Evolutionary conservation across 1,284 basidiomycete genomes (phyloP), one percentile per base, ranked within the genome.

Genomic region (Rhodotorula sp.): DNA sequence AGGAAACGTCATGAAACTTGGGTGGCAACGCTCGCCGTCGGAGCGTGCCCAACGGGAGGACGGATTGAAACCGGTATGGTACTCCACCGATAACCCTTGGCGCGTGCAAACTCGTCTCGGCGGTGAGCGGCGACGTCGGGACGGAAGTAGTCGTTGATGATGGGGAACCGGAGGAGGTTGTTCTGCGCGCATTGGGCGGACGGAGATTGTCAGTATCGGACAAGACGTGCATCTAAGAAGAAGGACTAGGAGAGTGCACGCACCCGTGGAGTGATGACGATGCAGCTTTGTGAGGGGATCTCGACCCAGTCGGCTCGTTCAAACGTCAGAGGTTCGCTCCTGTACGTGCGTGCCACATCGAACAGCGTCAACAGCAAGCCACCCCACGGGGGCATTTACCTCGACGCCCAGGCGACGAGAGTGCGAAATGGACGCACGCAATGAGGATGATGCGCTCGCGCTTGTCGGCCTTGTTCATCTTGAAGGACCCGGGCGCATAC

Each of bases 401-500:
- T 43, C n/a, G 1, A 21, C 34, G 31, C 1, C 7, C 5, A 4
- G 5, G 23, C 5, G 12, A 6, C 2, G n/a, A 5, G n/a, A 28
- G 14, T 15, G 23, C 8, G 26, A 14, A 0, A 14, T 18, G 47
- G 56, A 66, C 73, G 47, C 34, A 73, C 70, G 75, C 75, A 12
- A 78, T 76, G 49, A 78, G 65, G 18, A 78, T 67, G 47, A 77
- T 80, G 52, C 78, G 92, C 79, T 95, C 93, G 70, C 95, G 85
- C 82, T 97, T 97, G 82, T 98, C 95, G 52, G 89, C 88, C 81
- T 98, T 99, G 28, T 90, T 90, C 94, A 97, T 97, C 78, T 89
- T 95, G 95, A 80, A 95, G 26, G 92, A 91, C 12, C 91, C 90
- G 19, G 82, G 87, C 43, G 89, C 87, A 78, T 92, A 93, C 82